Conservation (phyloP, 805 yeast genomes). For the Spathaspora gorwiae region DNA sequence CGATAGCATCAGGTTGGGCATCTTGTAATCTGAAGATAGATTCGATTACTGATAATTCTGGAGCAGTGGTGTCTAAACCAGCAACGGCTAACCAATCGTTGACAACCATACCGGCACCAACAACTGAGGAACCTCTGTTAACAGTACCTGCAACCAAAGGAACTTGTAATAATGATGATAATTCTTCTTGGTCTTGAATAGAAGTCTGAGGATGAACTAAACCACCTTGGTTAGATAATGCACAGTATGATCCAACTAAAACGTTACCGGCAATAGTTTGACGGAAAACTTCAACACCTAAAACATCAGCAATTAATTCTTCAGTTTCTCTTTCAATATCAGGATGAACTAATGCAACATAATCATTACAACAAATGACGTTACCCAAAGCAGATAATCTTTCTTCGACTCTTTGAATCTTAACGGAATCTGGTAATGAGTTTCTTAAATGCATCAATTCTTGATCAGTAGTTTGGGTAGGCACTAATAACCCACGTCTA, state of each 20-base stretch:
- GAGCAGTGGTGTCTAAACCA: slow-evolving; percentile 97
- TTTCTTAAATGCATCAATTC: slow-evolving; percentile 96
- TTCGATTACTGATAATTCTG: slow-evolving; percentile 94
- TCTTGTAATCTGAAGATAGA: slow-evolving; percentile 92
- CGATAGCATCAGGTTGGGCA: slow-evolving; percentile 81
- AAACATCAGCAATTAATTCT: slow-evolving; percentile 94
- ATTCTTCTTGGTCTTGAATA: slow-evolving; percentile 96
- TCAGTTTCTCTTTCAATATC: slow-evolving; percentile 99
- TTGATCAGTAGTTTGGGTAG: slow-evolving; percentile 97
- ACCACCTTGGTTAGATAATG: slow-evolving; percentile 96
- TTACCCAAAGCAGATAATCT: slow-evolving; percentile 95
- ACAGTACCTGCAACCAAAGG: slow-evolving; percentile 98
- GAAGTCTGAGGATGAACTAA: slow-evolving; percentile 97
- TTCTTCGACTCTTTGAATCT: slow-evolving; percentile 97
- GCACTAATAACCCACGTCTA: slow-evolving; percentile 94
- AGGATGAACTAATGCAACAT: slow-evolving; percentile 98
- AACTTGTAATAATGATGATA: slow-evolving; percentile 89
- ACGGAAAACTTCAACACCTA: slow-evolving; percentile 98
- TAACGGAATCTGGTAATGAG: slow-evolving; percentile 90
- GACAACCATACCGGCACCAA: slow-evolving; percentile 98
- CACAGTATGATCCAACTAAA: slow-evolving; percentile 92
- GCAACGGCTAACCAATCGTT: slow-evolving; percentile 97
- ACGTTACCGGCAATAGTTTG: slow-evolving; percentile 99
- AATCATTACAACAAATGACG: slow-evolving; percentile 97
- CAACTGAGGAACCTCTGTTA: slow-evolving; percentile 95